A percentile compares a stretch with the other conserved stretches of the same genome.
Evolutionary conservation across 306 rosid species (phyloP).

Genomic region (Vachellia pachyceras): DNA sequence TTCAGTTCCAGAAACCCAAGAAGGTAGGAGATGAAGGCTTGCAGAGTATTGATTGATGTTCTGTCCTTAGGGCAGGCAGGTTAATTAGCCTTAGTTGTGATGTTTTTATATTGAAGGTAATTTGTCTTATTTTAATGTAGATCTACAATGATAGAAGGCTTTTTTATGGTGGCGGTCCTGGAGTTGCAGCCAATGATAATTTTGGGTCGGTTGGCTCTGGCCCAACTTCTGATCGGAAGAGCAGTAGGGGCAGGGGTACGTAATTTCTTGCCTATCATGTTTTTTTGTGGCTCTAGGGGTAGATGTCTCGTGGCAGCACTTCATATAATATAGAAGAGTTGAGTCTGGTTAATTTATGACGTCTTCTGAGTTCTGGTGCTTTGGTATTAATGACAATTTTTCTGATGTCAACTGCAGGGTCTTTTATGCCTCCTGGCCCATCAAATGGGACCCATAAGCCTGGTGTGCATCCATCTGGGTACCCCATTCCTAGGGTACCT

Average conservation of each 20-base stretch:
- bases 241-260: slow-evolving; percentile 92
- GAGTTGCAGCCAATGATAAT: slow-evolving; percentile 75
- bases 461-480: slow-evolving; percentile 87
- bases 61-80: too few species aligned
- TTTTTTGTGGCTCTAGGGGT: not conserved
- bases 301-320: not conserved
- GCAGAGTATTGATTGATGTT: slow-evolving; percentile 18
- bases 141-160: slow-evolving; percentile 94
- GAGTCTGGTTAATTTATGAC: not conserved
- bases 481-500: slow-evolving; percentile 89
- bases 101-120: not conserved
- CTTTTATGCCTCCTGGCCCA: slow-evolving; percentile 84
- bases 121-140: slow-evolving; percentile 51
- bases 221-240: slow-evolving; percentile 74
- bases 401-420: slow-evolving; percentile 58
- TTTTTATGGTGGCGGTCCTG: slow-evolving; percentile 92
- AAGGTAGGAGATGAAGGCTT: slow-evolving; percentile 61
- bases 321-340: slow-evolving; percentile 7
- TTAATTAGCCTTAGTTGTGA: not conserved
- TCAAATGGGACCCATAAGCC: slow-evolving; percentile 95
- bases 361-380: slow-evolving; percentile 18
- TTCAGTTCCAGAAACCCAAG: slow-evolving; percentile 98
- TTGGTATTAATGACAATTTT: slow-evolving; percentile 29
- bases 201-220: slow-evolving; percentile 68
- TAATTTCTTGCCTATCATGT: slow-evolving; percentile 19